Evolutionary conservation across 164 flowering plant genomes (phyloP).

Genomic region (Houttuynia cordata): DNA sequence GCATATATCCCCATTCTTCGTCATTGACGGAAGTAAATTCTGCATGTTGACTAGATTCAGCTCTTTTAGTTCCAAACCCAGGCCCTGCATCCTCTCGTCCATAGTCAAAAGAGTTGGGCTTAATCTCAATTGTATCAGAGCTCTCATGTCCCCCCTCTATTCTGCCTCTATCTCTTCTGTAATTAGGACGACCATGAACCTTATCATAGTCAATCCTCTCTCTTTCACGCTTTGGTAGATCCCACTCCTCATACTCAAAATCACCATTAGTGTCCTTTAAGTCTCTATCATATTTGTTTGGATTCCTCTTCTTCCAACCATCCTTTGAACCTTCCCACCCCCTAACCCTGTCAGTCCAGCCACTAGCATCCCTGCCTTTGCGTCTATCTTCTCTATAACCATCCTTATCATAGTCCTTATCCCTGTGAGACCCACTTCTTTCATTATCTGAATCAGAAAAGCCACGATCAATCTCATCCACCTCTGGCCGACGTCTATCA

Average conservation of each 20-base stretch:
- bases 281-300: conserved; percentile 40
- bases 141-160: conserved; percentile 62
- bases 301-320: conserved; percentile 57
- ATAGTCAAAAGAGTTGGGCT: conserved; percentile 61
- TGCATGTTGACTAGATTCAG: conserved; percentile 33
- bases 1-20: conserved; percentile 47
- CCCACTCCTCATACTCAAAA: conserved; percentile 72
- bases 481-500: conserved; percentile 43
- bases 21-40: conserved; percentile 36
- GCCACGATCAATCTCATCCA: conserved; percentile 26
- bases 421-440: conserved; percentile 30
- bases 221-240: conserved; percentile 58
- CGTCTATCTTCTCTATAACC: conserved; percentile 51
- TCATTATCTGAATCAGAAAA: conserved; percentile 53
- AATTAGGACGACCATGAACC: conserved; percentile 49
- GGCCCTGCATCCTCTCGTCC: conserved; percentile 59
- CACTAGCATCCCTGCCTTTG: conserved; percentile 50
- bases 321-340: conserved; percentile 64
- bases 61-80: conserved; percentile 26
- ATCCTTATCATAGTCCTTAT: conserved; percentile 55
- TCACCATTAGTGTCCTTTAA: conserved; percentile 35
- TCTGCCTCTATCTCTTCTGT: conserved; percentile 58
- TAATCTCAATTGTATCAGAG: conserved; percentile 79
- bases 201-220: conserved; percentile 66
- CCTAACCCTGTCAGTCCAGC: conserved; percentile 52